Evolutionary conservation across 129 eudicot species (phyloP).

Genomic region (Chrysanthemum lavandulifolium): DNA sequence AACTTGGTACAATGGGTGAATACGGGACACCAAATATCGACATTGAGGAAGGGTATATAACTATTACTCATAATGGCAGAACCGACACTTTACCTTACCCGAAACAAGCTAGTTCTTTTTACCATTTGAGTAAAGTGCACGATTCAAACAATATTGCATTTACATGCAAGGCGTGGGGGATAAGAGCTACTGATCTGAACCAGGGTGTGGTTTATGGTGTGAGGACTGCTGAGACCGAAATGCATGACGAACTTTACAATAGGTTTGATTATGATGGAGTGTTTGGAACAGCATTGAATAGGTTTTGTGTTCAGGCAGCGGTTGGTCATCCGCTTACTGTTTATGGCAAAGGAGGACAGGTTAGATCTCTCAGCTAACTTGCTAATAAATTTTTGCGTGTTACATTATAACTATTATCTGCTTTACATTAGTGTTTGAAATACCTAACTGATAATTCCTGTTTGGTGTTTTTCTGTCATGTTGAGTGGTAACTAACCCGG

Average conservation of each 20-base stretch:
- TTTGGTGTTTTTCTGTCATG: conserved; percentile 1
- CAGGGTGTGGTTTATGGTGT: conserved; percentile 99
- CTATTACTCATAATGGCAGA: conserved; percentile 95
- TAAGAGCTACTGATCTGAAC: conserved; percentile 91
- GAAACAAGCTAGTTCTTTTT: conserved; percentile 98
- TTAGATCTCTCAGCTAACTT: conserved; percentile 19
- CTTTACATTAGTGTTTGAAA: neutral
- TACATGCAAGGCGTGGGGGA: conserved; percentile 98
- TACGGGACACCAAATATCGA: conserved; percentile 99
- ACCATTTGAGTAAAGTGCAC: conserved; percentile 97
- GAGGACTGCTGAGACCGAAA: conserved; percentile 84
- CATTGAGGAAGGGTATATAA: conserved; percentile 91
- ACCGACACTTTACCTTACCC: conserved; percentile 96
- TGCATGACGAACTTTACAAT: conserved; percentile 90
- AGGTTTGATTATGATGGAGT: conserved; percentile 92
- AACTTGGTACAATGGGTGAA: conserved; percentile 99
- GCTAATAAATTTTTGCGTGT: conserved; percentile 15
- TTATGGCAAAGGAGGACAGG: conserved; percentile 99
- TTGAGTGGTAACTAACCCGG: neutral
- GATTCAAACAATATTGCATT: conserved; percentile 95
- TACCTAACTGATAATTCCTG: neutral
- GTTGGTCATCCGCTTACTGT: conserved; percentile 99
- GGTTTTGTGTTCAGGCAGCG: conserved; percentile 98
- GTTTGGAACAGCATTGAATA: conserved; percentile 93
- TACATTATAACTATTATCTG: conserved; percentile 12